Conservation (phyloP, 805 yeast genomes). For the Kodamaea fukazawae region DNA sequence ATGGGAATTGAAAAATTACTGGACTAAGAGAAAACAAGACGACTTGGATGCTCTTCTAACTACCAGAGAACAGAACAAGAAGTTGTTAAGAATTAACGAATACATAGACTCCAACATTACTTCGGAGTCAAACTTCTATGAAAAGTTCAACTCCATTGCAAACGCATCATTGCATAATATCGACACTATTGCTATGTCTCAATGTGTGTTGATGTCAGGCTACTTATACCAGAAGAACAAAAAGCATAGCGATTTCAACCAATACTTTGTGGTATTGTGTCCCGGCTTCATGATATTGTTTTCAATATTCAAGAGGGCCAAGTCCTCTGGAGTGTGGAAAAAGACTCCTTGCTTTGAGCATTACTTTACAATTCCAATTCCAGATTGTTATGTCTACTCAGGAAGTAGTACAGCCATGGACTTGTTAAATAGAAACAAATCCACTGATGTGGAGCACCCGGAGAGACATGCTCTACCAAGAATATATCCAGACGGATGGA, state of each 20-base stretch:
- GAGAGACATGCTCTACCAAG: constrained; percentile 65
- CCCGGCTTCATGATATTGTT: constrained; percentile 69
- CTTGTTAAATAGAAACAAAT: constrained; percentile 45
- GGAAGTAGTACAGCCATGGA: constrained; percentile 61
- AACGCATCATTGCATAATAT: constrained; percentile 54
- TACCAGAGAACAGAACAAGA: constrained; percentile 45
- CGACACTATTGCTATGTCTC: constrained; percentile 56
- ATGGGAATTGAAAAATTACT: constrained; percentile 46
- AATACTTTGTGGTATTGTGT: constrained; percentile 59
- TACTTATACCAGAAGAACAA: constrained; percentile 64
- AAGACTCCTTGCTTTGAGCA: constrained; percentile 48
- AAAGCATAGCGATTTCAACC: constrained; percentile 64
- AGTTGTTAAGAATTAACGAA: constrained; percentile 50
- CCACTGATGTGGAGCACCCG: constrained; percentile 48
- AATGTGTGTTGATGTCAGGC: constrained; percentile 64
- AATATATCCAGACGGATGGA: constrained; percentile 80
- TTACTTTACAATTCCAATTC: constrained; percentile 57
- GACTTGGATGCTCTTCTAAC: constrained; percentile 37
- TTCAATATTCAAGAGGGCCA: constrained; percentile 47
- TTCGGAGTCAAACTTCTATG: constrained; percentile 23
- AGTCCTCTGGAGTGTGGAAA: constrained; percentile 45
- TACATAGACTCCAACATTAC: constrained; percentile 53
- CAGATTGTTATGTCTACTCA: constrained; percentile 72
- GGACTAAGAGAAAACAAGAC: constrained; percentile 49
- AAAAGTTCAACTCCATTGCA: constrained; percentile 38